Conservation (phyloP, 306 rosid genomes). For the Vigna nakashimae region DNA sequence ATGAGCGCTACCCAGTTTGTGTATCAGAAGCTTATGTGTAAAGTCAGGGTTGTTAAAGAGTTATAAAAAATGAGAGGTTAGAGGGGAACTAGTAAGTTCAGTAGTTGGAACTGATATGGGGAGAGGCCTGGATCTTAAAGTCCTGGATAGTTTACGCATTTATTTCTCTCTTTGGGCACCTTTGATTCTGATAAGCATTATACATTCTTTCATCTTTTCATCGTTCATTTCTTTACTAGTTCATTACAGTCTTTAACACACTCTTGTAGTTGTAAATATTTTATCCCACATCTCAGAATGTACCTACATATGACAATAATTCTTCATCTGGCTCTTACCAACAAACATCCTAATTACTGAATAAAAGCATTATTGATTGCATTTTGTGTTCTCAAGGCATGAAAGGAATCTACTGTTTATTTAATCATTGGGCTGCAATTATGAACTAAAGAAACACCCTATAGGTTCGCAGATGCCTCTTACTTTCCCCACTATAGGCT, state of each 20-base stretch:
- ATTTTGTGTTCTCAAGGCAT: slow-evolving; percentile 21
- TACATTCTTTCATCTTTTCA: background rate
- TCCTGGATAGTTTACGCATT: background rate
- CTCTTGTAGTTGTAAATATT: slow-evolving; percentile 23
- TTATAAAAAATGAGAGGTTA: background rate
- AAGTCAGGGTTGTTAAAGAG: background rate
- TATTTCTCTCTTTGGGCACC: background rate
- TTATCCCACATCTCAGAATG: slow-evolving; percentile 9
- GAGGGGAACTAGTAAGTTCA: background rate
- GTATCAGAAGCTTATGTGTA: background rate
- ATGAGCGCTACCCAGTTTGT: background rate
- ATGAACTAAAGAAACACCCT: too few relatives aligned
- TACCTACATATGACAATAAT: background rate
- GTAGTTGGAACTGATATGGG: background rate
- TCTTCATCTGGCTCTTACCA: background rate
- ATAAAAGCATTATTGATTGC: background rate
- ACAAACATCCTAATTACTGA: slow-evolving; percentile 2
- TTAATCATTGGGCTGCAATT: background rate
- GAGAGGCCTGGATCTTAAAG: background rate
- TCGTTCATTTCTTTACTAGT: background rate
- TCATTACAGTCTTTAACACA: background rate
- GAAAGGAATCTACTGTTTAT: slow-evolving; percentile 2
- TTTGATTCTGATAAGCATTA: background rate
- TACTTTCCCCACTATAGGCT: too few relatives aligned
- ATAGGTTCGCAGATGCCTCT: too few relatives aligned